phyloP scores from a whole-genome alignment of 768 basidiomycete species.

The Leccinellum rugosiceps region DNA sequence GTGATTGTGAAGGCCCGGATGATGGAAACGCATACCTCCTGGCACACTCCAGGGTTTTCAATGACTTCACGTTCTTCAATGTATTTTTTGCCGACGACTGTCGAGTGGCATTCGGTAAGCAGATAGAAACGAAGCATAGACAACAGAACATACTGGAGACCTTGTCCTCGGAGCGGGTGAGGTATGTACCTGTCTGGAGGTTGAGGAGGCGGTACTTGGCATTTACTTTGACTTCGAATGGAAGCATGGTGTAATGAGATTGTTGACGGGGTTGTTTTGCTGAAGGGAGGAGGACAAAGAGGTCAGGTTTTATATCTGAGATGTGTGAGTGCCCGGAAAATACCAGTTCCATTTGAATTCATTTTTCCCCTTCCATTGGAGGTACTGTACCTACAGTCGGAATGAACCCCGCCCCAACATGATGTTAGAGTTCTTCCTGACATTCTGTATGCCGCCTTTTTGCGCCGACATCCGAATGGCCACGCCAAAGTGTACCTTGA shows the following conservation, averaged over 20 bases:
- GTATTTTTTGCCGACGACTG: background rate
- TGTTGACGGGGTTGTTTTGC: background rate
- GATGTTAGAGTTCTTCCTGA: background rate
- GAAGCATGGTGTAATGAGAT: background rate
- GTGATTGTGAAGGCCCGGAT: background rate
- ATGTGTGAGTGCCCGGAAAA: background rate
- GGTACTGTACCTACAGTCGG: background rate
- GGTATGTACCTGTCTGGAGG: background rate
- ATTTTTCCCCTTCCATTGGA: conserved; percentile 21
- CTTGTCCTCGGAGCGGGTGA: background rate
- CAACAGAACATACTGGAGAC: background rate
- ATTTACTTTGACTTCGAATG: background rate
- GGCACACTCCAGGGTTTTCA: no score
- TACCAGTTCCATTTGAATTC: conserved; percentile 17
- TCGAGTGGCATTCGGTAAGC: background rate
- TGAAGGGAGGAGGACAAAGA: background rate
- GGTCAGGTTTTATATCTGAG: background rate
- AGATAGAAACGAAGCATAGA: background rate
- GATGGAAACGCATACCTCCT: background rate
- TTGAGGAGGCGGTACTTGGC: background rate
- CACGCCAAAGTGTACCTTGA: background rate
- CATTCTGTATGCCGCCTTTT: background rate
- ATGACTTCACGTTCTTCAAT: no score
- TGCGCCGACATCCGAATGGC: background rate
- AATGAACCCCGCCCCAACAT: background rate